Evolutionary conservation across 768 basidiomycete genomes (phyloP).

Genomic region (Lyophyllum shimeji): DNA sequence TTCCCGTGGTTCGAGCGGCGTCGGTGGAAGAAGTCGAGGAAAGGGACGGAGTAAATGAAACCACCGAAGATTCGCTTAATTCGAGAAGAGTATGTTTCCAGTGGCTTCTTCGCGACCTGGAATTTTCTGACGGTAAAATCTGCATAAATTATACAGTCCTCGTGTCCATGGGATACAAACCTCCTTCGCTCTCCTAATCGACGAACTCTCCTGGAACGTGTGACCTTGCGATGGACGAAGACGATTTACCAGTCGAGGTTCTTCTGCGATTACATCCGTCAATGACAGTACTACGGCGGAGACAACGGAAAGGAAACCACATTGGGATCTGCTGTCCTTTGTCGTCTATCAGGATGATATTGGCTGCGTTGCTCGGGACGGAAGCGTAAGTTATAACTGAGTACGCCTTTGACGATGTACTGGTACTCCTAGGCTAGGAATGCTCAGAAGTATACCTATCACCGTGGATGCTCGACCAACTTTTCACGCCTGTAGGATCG

Average conservation of each 20-base stretch:
- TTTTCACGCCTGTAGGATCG: background rate
- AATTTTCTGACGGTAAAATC: background rate
- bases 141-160: background rate
- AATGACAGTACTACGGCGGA: background rate
- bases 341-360: slow-evolving; percentile 32
- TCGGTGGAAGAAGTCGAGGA: slow-evolving; percentile 7
- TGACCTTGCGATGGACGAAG: too few species aligned
- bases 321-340: slow-evolving; percentile 33
- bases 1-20: slow-evolving; percentile 6
- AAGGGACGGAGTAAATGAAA: slow-evolving; percentile 16
- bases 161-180: background rate
- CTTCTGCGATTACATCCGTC: background rate
- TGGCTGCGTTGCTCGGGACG: slow-evolving; percentile 22
- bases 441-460: background rate
- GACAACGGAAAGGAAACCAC: slow-evolving; percentile 19
- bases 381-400: slow-evolving; percentile 23
- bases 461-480: background rate
- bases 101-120: background rate
- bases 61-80: background rate
- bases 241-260: slow-evolving; percentile 1
- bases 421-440: background rate
- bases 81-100: too few species aligned
- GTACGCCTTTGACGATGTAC: slow-evolving; percentile 1
- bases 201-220: background rate
- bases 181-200: background rate